Evolutionary conservation across 2,329 filamentous ascomycete genomes (phyloP).

Genomic region (Pseudocercospora crystallina): DNA sequence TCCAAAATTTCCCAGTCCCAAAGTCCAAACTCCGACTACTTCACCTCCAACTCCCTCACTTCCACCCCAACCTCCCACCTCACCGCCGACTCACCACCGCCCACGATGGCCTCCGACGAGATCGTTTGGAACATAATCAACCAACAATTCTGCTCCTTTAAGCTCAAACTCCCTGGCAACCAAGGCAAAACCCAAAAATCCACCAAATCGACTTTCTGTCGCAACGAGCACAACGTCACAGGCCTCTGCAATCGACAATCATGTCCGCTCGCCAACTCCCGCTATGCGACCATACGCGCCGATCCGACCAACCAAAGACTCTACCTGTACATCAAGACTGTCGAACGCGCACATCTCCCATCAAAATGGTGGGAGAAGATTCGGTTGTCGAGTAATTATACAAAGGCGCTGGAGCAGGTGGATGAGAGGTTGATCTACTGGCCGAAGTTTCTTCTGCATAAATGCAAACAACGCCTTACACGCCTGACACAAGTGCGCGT

Average conservation of each 20-base stretch:
- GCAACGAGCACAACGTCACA: slow-evolving; percentile 64
- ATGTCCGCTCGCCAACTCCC: slow-evolving; percentile 85
- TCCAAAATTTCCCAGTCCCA: no score
- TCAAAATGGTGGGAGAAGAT: slow-evolving; percentile 94
- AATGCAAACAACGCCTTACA: slow-evolving; percentile 94
- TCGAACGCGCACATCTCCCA: slow-evolving; percentile 84
- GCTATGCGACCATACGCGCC: slow-evolving; percentile 87
- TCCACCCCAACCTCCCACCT: neutral
- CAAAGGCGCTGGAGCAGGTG: slow-evolving; percentile 82
- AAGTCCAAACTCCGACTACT: no score
- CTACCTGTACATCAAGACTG: slow-evolving; percentile 96
- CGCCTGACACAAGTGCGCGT: slow-evolving; percentile 89
- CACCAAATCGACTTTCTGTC: slow-evolving; percentile 90
- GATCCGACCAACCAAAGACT: slow-evolving; percentile 77
- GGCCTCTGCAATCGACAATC: slow-evolving; percentile 81
- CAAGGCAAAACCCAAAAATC: slow-evolving; percentile 53
- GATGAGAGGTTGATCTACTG: slow-evolving; percentile 87
- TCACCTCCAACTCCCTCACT: neutral
- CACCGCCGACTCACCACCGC: neutral
- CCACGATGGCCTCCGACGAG: slow-evolving; percentile 81
- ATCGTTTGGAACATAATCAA: slow-evolving; percentile 98
- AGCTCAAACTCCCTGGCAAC: slow-evolving; percentile 65
- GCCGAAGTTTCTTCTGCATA: slow-evolving; percentile 89
- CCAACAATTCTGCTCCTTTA: slow-evolving; percentile 92
- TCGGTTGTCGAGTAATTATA: slow-evolving; percentile 85